Base-by-base conservation (phyloP, 305 asterid genomes). In the Fraxinus xanthoxyloides region DNA sequence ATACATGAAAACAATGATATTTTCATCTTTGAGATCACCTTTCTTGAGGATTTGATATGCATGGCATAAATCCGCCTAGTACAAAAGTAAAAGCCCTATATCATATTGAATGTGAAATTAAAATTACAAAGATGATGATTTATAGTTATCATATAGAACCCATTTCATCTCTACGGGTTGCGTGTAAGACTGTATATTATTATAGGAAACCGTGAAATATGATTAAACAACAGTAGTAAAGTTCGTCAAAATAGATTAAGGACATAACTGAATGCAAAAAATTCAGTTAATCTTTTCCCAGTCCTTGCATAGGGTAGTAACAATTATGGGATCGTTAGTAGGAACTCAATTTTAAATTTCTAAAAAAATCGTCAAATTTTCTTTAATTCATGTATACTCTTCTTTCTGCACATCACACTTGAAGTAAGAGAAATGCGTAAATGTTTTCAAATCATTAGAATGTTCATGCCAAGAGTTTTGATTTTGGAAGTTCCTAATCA, bases 11-110 rank as follows among this genome's bases (percentile, higher is more conserved):
- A 48, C 21, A 31, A 96, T 80, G 61, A 96, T 94, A 56, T 96
- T 96, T 85, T 96, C 98, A 83, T 96, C 98, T 84, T 91, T 96
- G 73, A 96, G 90, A 77, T 98, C 99, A 32, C 98, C 98, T 80
- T 34, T 87, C 88, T 90, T 90, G 35, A 96, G 83, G 77, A 92
- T 79, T 90, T 96, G 98, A 87, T 94, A 96, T 5, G 99, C 98
- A 84, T 96, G 99, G 83, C 98, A 96, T 9, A 94, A 91, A 87
- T 96, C 98, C 34, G 99, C 99, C 98, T 96, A 79, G 72, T 28
- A 80, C 36, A 48, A 77, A 85, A 70, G 32, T 63, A 1, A 59
- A 85, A 35, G 46, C 12, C 35, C 30, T 38, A 76, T 10, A 79
- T 87, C 80, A 85, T 1, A 26, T 65, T 72, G 82, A 43, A 38